phyloP scores from a whole-genome alignment of 148 eudicot species.

The Arctostaphylos glauca region DNA sequence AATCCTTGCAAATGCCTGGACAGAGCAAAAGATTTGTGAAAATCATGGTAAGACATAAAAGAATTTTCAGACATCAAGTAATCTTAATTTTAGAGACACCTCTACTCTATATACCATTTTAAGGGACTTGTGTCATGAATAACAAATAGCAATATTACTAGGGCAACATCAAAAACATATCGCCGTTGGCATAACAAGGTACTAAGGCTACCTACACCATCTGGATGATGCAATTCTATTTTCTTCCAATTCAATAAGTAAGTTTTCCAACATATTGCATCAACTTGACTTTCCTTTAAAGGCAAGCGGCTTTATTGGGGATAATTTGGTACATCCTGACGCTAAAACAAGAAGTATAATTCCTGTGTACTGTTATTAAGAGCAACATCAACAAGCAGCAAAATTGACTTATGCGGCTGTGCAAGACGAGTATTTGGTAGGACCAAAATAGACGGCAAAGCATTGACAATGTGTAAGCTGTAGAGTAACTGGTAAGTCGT shows the following conservation, averaged over 20 bases:
- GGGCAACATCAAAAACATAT: not conserved
- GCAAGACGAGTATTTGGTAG: not conserved
- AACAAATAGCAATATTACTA: not conserved
- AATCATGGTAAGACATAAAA: not conserved
- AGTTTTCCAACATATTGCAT: too few relatives aligned
- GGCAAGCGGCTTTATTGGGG: not conserved
- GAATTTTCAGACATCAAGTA: not conserved
- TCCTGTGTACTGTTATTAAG: not conserved
- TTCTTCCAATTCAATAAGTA: too few relatives aligned
- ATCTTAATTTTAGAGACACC: not conserved
- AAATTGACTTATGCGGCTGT: not conserved
- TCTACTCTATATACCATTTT: not conserved
- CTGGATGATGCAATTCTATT: not conserved
- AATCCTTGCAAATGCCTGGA: slow-evolving; percentile 95
- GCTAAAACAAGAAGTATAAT: not conserved
- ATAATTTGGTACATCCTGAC: not conserved
- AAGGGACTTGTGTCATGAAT: not conserved
- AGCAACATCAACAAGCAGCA: not conserved
- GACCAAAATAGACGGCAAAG: not conserved
- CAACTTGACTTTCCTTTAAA: too few relatives aligned
- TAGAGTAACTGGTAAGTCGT: not conserved
- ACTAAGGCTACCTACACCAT: not conserved
- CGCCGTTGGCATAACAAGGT: not conserved
- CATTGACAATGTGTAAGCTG: not conserved
- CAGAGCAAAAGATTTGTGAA: not conserved